These are phyloP conservation scores for Styphnolobium japonicum DNA, from an alignment of 306 rosid species.

Conservation along the genomic window DNA sequence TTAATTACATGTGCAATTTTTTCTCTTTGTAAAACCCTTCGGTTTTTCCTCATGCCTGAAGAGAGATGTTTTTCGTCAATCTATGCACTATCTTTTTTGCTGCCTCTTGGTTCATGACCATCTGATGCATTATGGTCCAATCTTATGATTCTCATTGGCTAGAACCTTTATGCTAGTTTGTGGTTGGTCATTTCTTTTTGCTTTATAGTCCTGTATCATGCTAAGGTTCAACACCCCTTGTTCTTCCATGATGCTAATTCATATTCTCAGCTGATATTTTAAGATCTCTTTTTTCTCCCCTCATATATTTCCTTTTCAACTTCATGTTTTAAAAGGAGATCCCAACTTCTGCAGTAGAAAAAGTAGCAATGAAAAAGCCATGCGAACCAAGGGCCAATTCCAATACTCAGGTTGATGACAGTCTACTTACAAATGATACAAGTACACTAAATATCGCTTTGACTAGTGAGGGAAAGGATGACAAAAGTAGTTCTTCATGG, in stretches of 20 bases:
- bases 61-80: background rate
- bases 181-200: constrained; percentile 14
- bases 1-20: too few relatives aligned
- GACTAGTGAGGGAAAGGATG: constrained; percentile 47
- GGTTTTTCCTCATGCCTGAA: background rate
- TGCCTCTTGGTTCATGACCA: constrained; percentile 1
- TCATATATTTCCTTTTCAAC: too few relatives aligned
- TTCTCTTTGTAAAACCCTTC: too few relatives aligned
- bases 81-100: background rate
- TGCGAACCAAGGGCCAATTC: constrained; percentile 32
- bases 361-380: constrained; percentile 16
- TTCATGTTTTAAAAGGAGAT: constrained; percentile 49
- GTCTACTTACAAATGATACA: constrained; percentile 23
- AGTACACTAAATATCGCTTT: constrained; percentile 40
- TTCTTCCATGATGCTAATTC: constrained; percentile 9
- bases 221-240: background rate
- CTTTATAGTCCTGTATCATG: constrained; percentile 1
- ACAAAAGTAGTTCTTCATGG: constrained; percentile 57
- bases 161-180: background rate
- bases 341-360: constrained; percentile 33
- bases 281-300: background rate
- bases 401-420: constrained; percentile 35
- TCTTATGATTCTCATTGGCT: background rate
- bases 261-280: background rate
- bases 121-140: constrained; percentile 8